Evolutionary conservation across 1,139 yeast genomes (phyloP), one percentile per base, ranked within the genome.

Genomic region (Barnettozyma hawaiiensis): DNA sequence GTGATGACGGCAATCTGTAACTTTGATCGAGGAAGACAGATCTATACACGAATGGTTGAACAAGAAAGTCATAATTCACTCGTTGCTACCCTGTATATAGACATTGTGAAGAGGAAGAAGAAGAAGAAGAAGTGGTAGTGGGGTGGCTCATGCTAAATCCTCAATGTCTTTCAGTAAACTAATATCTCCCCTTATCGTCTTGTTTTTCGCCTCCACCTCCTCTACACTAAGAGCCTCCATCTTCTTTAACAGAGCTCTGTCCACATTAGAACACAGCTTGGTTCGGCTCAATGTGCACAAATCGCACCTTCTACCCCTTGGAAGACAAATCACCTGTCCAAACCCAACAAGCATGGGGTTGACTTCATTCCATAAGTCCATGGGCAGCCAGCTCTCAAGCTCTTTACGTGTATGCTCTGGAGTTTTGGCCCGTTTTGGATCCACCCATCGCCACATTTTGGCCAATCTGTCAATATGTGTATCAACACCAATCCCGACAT

Each of bases 331-430:
- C 1, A 81, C 81, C 61, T 90, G 98, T 9, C 97, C 97, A 68
- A 89, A 90, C 5, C 97, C 97, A 4, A 90, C 97, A 12, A 90
- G 62, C 18, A 84, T 62, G 0, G 96, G 96, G 57, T 90, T 90
- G 23, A 92, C 78, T 44, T 85, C 95, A 6, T 70, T 66, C 98
- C 98, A 90, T 40, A 76, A 70, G 34, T 76, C 75, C 39, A 58
- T 62, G 0, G 95, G 94, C 11, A 90, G 64, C 94, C 95, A 85
- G 21, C 66, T 63, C 57, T 90, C 85, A 35, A 90, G 63, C 40
- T 74, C 81, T 29, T 68, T 55, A 18, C 97, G 62, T 0, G 96
- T 85, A 35, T 71, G 71, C 51, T 92, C 97, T 0, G 97, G 96
- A 14, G 78, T 81, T 43, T 68, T 63, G 57, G 74, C 53, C 62